Evolutionary conservation across 1,284 basidiomycete species (phyloP).

Genomic region (Cryptococcus floricola): DNA sequence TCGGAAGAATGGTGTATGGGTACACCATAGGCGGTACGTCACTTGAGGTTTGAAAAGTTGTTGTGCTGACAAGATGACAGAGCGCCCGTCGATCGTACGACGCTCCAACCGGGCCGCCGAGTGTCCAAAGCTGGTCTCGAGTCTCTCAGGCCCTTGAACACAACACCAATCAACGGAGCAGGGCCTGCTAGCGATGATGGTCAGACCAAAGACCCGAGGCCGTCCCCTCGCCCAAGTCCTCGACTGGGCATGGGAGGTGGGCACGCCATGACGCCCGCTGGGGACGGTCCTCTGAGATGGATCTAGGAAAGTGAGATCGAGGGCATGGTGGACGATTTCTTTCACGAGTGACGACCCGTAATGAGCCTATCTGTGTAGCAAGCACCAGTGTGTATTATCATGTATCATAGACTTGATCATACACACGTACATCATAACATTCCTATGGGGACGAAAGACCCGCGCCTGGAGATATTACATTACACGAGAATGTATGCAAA

Average conservation of each 20-base stretch:
- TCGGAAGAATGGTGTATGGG: slow-evolving; percentile 75
- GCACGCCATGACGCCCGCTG: slow-evolving; percentile 21
- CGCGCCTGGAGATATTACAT: too few species aligned
- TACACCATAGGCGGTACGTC: slow-evolving; percentile 63
- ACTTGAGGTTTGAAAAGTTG: not conserved
- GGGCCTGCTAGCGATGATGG: not conserved
- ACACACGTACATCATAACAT: too few species aligned
- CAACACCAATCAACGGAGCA: not conserved
- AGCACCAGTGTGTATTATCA: too few species aligned
- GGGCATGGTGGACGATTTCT: too few species aligned
- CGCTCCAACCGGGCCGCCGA: slow-evolving; percentile 75
- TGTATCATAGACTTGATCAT: too few species aligned
- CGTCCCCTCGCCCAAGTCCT: slow-evolving; percentile 13
- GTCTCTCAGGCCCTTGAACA: slow-evolving; percentile 47
- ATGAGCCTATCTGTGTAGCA: too few species aligned
- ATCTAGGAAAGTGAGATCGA: slow-evolving; percentile 6
- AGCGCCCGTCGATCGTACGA: slow-evolving; percentile 78
- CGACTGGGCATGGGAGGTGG: slow-evolving; percentile 1
- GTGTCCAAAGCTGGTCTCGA: slow-evolving; percentile 87
- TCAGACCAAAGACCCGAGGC: not conserved
- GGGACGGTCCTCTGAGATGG: slow-evolving; percentile 25
- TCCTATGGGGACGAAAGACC: too few species aligned
- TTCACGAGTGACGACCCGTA: too few species aligned
- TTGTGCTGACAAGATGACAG: slow-evolving; percentile 15
- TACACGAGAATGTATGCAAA: too few species aligned